Evolutionary conservation across 257 asterid species (phyloP).

Genomic region (Scutellaria baicalensis): DNA sequence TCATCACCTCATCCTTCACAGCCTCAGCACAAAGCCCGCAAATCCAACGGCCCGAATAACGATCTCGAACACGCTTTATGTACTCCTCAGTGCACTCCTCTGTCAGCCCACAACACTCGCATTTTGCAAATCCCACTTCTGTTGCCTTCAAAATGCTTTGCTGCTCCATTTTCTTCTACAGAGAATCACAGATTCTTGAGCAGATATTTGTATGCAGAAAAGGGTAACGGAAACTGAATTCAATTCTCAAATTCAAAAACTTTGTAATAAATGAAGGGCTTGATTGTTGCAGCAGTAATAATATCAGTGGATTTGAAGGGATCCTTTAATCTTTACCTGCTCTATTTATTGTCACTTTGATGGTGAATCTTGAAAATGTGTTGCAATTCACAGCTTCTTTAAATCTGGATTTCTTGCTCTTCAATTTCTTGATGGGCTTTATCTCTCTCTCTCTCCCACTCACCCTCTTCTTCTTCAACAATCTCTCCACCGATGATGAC

Average conservation of each 20-base stretch:
- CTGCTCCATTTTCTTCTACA: constrained; percentile 3
- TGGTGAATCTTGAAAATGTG: not conserved
- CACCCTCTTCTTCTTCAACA: constrained; percentile 55
- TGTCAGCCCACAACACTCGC: constrained; percentile 78
- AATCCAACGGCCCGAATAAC: constrained; percentile 71
- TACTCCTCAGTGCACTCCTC: constrained; percentile 85
- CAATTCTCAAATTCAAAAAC: constrained; percentile 9
- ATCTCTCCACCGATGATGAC: constrained; percentile 58
- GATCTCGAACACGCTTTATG: constrained; percentile 45
- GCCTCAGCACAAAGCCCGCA: constrained; percentile 93
- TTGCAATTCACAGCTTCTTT: not conserved
- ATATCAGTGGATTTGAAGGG: not conserved
- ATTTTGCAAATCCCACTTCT: constrained; percentile 44
- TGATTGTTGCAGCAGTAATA: not conserved
- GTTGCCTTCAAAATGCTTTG: constrained; percentile 18
- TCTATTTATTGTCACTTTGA: constrained; percentile 1
- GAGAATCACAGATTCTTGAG: not conserved
- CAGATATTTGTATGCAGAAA: not conserved
- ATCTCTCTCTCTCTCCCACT: constrained; percentile 62
- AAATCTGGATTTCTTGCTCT: not conserved
- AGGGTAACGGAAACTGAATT: constrained; percentile 16
- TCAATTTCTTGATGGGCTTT: not conserved
- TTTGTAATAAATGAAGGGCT: not conserved
- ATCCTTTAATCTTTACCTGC: constrained; percentile 4
- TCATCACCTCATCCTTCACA: constrained; percentile 57